Conservation (phyloP, 2,329 filamentous ascomycete species). For the Stachybotrys echinatus region DNA sequence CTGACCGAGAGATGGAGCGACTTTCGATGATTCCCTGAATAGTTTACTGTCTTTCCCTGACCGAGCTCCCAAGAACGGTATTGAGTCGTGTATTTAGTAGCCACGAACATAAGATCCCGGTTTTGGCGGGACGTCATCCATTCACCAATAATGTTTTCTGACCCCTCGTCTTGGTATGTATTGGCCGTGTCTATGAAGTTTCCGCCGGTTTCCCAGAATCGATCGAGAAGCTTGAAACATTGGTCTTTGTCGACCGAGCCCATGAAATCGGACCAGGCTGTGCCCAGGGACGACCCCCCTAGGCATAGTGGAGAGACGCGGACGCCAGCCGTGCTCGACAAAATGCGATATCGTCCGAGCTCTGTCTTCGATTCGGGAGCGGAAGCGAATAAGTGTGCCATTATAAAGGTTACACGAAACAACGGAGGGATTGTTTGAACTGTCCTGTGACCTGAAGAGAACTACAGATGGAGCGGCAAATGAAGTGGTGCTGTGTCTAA, state of each 20-base stretch:
- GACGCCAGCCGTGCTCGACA: conserved; percentile 33
- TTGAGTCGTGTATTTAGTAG: conserved; percentile 51
- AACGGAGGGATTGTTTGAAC: too few species aligned
- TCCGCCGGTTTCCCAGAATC: conserved; percentile 50
- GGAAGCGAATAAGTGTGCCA: conserved; percentile 9
- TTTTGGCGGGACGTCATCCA: conserved; percentile 46
- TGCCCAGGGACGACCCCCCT: conserved; percentile 48
- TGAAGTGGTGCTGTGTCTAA: too few species aligned
- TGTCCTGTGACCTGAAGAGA: too few species aligned
- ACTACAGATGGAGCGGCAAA: too few species aligned
- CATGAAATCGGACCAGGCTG: conserved; percentile 37
- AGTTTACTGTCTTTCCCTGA: conserved; percentile 31
- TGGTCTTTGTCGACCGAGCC: conserved; percentile 49
- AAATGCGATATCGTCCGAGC: conserved; percentile 46
- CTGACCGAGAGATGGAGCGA: conserved; percentile 35
- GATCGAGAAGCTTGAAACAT: conserved; percentile 53
- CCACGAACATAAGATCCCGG: conserved; percentile 48
- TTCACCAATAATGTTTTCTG: conserved; percentile 52
- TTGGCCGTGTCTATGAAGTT: conserved; percentile 66
- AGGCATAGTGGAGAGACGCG: conserved; percentile 48
- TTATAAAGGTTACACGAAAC: too few species aligned
- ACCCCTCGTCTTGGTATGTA: conserved; percentile 53
- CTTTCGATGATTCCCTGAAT: conserved; percentile 35
- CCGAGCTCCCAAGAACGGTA: conserved; percentile 33
- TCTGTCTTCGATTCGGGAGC: conserved; percentile 38